Conservation (phyloP, 495 filamentous ascomycete species). For the Parmelia sp. region DNA sequence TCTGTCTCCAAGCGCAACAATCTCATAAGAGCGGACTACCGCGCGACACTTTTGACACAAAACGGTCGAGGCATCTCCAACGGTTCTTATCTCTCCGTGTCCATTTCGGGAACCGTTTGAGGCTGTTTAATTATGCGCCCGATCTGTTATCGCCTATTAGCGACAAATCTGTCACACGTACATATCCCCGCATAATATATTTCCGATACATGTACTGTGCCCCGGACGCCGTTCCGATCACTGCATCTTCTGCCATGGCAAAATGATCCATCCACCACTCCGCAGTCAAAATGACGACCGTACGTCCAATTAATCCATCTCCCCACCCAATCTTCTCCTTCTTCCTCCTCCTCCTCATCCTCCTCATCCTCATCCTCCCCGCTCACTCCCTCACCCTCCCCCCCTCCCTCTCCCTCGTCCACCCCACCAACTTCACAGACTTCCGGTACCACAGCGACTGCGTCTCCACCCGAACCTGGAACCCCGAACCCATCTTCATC, state of each 20-base stretch:
- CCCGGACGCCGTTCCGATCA: background rate
- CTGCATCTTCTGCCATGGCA: background rate
- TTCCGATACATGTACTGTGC: background rate
- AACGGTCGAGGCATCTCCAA: background rate
- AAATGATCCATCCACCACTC: background rate
- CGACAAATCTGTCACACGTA: background rate
- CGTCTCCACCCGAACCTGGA: slow-evolving; percentile 1
- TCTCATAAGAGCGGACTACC: background rate
- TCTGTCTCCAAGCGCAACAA: background rate
- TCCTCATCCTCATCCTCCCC: background rate
- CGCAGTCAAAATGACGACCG: background rate
- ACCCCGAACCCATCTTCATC: background rate
- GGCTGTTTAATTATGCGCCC: background rate
- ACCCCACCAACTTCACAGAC: background rate
- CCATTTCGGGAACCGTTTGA: background rate
- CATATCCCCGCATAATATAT: background rate
- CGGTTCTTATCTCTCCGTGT: background rate
- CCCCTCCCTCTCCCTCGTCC: background rate
- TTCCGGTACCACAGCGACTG: background rate
- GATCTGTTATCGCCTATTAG: background rate
- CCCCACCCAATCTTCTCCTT: background rate
- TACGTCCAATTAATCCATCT: background rate
- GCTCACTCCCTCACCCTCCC: background rate
- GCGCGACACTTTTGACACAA: background rate
- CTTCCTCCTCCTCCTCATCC: background rate